Evolutionary conservation across 208 protist species (phyloP), one percentile per base, ranked within the genome.

Genomic region (Leishmania mexicana): DNA sequence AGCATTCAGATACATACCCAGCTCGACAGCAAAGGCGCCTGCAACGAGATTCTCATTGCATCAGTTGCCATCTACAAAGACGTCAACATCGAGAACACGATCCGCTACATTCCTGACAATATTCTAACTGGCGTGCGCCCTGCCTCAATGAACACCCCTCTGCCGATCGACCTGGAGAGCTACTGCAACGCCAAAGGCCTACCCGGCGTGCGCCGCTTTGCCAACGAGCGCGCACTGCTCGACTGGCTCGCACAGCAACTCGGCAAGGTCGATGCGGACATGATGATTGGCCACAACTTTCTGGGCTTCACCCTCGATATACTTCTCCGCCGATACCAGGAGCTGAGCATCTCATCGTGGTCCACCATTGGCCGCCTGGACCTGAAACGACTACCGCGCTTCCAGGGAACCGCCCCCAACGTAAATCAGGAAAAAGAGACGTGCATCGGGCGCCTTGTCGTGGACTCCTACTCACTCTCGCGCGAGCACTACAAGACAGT

Each of bases 261-360:
- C 11, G 80, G 88, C 3, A 76, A 79, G n/a, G 83, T 98, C 47
- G 99, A 99, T 85, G 97, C 98, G 4, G 99, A 99, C 80, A 88
- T 99, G 31, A 77, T 99, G 51, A 86, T 99, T 21, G 98, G 98
- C n/a, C 98, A 99, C 94, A 99, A 99, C 86, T 98, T 99, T 83
- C 83, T 99, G n/a, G 93, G 93, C 13, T 99, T 98, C 80, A 99
- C 99, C n/a, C 84, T 99, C 1, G 97, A 99, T 79, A 94, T 99
- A 35, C 87, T 99, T 10, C 90, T 99, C 38, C 97, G 99, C 47
- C 92, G 99, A 47, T 98, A 97, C 84, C 87, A 98, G 67, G 93
- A 96, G 53, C 81, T 95, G 49, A 96, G 95, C 65, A 90, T 99
- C 10, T 74, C 80, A 17, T 67, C 89, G 7, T 99, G 98, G 98